A percentile compares a stretch with the other conserved stretches of the same genome.
These are phyloP conservation scores for Boehmeria nivea DNA, from an alignment of 306 rosid genomes.

Conservation along the genomic window DNA sequence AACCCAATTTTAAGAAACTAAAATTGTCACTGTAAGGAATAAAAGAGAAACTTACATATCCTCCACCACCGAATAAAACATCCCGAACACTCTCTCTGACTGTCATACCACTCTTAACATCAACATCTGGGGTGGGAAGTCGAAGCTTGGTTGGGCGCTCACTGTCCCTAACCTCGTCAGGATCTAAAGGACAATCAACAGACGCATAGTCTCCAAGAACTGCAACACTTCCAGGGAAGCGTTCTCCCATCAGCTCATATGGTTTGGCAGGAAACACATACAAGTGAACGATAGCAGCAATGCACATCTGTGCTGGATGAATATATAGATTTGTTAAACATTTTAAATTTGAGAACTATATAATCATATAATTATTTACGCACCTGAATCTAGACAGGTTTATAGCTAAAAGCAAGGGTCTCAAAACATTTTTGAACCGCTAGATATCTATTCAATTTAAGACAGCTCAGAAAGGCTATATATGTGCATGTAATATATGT, in stretches of 20 bases:
- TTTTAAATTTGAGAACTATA: neutral
- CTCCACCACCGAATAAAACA: slow-evolving; percentile 88
- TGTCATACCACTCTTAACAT: slow-evolving; percentile 76
- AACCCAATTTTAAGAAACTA: neutral
- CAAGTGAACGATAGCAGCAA: slow-evolving; percentile 93
- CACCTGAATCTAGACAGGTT: too few relatives aligned
- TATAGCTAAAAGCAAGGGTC: too few relatives aligned
- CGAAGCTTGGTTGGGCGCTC: slow-evolving; percentile 97
- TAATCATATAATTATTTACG: too few relatives aligned
- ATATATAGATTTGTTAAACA: slow-evolving; percentile 51
- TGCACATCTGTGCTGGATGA: slow-evolving; percentile 88
- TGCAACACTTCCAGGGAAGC: slow-evolving; percentile 65
- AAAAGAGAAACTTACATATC: slow-evolving; percentile 67
- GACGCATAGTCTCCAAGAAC: slow-evolving; percentile 96
- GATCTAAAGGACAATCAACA: slow-evolving; percentile 91
- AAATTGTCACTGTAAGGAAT: too few relatives aligned
- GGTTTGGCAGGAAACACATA: slow-evolving; percentile 96
- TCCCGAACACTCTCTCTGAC: slow-evolving; percentile 91
- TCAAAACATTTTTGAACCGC: too few relatives aligned
- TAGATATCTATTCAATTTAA: neutral
- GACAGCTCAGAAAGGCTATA: too few relatives aligned
- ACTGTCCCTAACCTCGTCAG: slow-evolving; percentile 95
- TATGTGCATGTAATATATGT: too few relatives aligned
- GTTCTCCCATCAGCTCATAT: slow-evolving; percentile 92
- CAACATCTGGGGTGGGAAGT: slow-evolving; percentile 74